phyloP scores from a whole-genome alignment of 2,329 filamentous ascomycete genomes.

The Paraconiothyrium brasiliense region DNA sequence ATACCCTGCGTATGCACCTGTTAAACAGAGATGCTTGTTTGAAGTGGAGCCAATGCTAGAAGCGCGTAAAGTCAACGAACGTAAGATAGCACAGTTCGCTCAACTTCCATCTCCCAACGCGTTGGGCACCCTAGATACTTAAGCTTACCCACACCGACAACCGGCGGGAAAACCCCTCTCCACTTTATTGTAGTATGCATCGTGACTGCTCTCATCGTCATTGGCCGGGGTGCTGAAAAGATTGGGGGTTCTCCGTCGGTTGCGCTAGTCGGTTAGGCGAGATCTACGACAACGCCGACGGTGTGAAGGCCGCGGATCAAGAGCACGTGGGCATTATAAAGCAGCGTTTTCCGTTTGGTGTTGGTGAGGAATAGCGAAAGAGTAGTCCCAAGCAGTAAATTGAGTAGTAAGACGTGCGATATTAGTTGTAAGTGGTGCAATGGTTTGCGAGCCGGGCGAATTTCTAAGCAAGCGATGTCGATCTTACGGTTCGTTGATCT shows the following conservation, averaged over 20 bases:
- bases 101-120: not conserved
- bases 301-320: constrained; percentile 2
- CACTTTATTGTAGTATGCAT: constrained; percentile 8
- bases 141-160: constrained; percentile 1
- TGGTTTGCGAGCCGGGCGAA: not conserved
- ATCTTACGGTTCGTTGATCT: not conserved
- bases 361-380: not conserved
- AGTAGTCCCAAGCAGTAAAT: not conserved
- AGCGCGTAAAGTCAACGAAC: not conserved
- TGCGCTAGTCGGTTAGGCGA: constrained; percentile 7
- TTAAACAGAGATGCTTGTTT: not conserved
- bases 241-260: constrained; percentile 5
- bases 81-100: not conserved
- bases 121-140: constrained; percentile 10
- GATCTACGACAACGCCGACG: not conserved
- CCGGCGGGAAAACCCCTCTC: constrained; percentile 1
- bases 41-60: not conserved
- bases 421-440: not conserved
- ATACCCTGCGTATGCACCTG: not conserved
- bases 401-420: not conserved
- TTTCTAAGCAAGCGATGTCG: constrained; percentile 7
- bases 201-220: not conserved
- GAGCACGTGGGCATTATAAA: not conserved
- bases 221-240: constrained; percentile 2
- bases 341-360: not conserved